Conservation (phyloP, 768 basidiomycete genomes). For the Coprinopsis sp. region DNA sequence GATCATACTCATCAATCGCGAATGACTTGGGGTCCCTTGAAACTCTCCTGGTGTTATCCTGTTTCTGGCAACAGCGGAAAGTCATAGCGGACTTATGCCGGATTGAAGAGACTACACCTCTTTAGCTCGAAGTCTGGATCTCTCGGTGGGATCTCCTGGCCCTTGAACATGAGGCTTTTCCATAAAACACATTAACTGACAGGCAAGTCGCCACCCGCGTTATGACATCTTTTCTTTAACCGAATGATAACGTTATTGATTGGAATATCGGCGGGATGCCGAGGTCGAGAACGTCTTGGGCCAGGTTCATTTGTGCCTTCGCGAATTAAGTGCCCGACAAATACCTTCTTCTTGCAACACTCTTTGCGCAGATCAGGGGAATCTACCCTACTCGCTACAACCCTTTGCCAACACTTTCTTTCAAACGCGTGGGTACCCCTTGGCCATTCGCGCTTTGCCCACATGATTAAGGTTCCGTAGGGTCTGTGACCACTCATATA, state of each 20-base stretch:
- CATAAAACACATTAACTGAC: conserved; percentile 26
- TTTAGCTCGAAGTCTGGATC: conserved; percentile 1
- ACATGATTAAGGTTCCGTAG: too few relatives aligned
- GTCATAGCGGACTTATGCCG: conserved; percentile 1
- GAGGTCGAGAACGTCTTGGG: conserved; percentile 25
- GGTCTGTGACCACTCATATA: not conserved
- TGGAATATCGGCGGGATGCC: conserved; percentile 21
- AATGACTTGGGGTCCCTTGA: too few relatives aligned
- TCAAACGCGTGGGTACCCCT: conserved; percentile 46
- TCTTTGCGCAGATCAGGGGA: conserved; percentile 30
- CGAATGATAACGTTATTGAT: conserved; percentile 17
- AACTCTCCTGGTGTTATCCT: conserved; percentile 3
- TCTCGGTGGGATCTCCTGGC: not conserved
- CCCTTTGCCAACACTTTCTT: conserved; percentile 36
- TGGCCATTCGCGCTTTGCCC: conserved; percentile 38
- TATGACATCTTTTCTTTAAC: conserved; percentile 23
- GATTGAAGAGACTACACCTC: conserved; percentile 1
- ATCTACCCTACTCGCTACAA: conserved; percentile 37
- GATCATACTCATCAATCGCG: too few relatives aligned
- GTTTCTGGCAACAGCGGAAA: not conserved
- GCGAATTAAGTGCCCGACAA: conserved; percentile 34
- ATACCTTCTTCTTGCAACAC: conserved; percentile 26
- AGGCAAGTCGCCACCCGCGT: conserved; percentile 29
- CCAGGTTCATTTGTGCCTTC: conserved; percentile 17
- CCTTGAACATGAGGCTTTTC: conserved; percentile 36